Base-by-base conservation (phyloP, 1,284 basidiomycete species). In the Ganoderma boninense region DNA sequence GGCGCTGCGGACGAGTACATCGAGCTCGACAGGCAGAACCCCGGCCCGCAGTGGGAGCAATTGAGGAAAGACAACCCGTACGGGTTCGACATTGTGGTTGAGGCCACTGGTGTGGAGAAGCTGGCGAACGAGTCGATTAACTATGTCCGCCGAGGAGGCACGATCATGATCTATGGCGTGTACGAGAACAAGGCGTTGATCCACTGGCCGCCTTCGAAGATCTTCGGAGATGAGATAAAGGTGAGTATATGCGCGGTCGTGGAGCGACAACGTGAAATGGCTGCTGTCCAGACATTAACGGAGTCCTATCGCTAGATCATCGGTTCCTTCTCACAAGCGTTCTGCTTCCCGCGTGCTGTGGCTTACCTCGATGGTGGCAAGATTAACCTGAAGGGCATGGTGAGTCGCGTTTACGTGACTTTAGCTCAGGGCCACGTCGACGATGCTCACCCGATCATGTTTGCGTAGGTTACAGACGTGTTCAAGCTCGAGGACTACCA, bases 261-360 rank as follows among this genome's bases (percentile, higher is more conserved):
- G 44, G n/a, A 60, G 32, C 54, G 38, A 5, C 13, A 23, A 54
- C 35, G 35, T 23, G 32, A n/a, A 54, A 13, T 40, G 14, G 35
- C 3, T 13, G n/a, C 57, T 20, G 32, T 13, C 2, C 18, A 60
- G 35, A 62, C 18, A 26, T 42, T 62, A 23, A 62, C 42, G 14
- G 14, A 20, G 60, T 42, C 40, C 42, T 59, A 61, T 46, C 56
- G 29, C 35, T 69, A 86, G 85, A 87, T 89, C 78, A 87, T 89
- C 74, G 87, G 87, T 64, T 89, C 88, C 40, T 89, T 90, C 82
- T 85, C 87, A 35, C 89, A 89, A 77, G 85, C 84, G 35, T 84
- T 84, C 82, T 90, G 89, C 81, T 90, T 91, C 85, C 87, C 88
- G 29, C 86, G 89, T 60, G 88, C 89, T 3, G 85, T 91, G 38